Percentiles rank a stretch among this genome's conserved stretches.
These are phyloP conservation scores for Sporopachydermia lactativora DNA, from an alignment of 805 yeast species.

Conservation along the genomic window DNA sequence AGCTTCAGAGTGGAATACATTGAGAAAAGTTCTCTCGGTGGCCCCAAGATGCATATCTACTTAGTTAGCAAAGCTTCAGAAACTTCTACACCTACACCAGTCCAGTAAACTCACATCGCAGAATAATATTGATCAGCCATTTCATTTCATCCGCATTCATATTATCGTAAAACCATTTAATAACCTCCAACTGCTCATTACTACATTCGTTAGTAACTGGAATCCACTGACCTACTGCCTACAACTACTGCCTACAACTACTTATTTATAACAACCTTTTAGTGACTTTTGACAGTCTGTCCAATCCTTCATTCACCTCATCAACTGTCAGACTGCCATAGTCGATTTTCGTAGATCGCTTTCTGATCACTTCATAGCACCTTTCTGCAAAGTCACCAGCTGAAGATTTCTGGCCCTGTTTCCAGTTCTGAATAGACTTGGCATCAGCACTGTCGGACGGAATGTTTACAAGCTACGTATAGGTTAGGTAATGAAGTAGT, in stretches of 20 bases:
- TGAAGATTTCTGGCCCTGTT: constrained; percentile 24
- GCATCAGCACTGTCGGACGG: constrained; percentile 52
- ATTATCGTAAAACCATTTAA: constrained; percentile 35
- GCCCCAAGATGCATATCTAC: constrained; percentile 29
- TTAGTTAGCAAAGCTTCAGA: too few species aligned
- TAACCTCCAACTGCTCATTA: constrained; percentile 26
- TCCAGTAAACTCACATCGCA: constrained; percentile 31
- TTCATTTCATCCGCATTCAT: constrained; percentile 50
- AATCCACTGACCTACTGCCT: too few species aligned
- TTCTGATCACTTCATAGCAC: constrained; percentile 34
- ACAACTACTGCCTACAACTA: too few species aligned
- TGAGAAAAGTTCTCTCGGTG: constrained; percentile 43
- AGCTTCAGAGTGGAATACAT: constrained; percentile 72
- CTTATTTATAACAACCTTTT: too few species aligned
- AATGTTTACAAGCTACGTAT: constrained; percentile 36
- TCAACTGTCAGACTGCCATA: constrained; percentile 29
- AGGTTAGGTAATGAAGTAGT: too few species aligned
- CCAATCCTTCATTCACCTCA: constrained; percentile 34
- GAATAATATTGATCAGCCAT: constrained; percentile 53
- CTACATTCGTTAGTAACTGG: constrained; percentile 12
- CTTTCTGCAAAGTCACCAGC: constrained; percentile 34
- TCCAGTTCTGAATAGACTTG: constrained; percentile 33
- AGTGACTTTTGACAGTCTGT: constrained; percentile 24
- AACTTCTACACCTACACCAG: too few species aligned
- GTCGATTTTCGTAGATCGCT: constrained; percentile 27